These are phyloP conservation scores for Kwoniella dendrophila DNA, from an alignment of 768 basidiomycete genomes.

Conservation along the genomic window DNA sequence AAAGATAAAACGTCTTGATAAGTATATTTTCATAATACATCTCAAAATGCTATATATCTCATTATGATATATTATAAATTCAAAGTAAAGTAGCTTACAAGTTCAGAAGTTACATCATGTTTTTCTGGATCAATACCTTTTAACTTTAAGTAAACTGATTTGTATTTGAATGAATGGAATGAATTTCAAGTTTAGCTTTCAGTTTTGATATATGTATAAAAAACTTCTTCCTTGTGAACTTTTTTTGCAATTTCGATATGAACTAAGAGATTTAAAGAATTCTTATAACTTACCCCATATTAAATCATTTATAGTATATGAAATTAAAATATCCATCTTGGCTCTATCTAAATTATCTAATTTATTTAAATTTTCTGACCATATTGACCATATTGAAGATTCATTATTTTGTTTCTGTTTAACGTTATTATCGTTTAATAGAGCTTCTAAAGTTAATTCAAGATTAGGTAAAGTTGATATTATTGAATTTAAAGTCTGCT, in stretches of 20 bases:
- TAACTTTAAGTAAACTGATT: constrained; percentile 51
- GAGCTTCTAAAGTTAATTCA: not conserved
- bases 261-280: no score
- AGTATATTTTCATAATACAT: not conserved
- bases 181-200: not conserved
- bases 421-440: no score
- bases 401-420: not conserved
- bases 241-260: not conserved
- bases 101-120: constrained; percentile 54
- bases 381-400: constrained; percentile 3
- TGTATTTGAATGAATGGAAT: not conserved
- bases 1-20: not conserved
- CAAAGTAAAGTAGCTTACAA: constrained; percentile 36
- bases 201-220: no score
- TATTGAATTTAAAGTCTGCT: not conserved
- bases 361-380: constrained; percentile 33
- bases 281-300: constrained; percentile 56
- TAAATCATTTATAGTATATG: constrained; percentile 54
- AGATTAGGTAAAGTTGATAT: not conserved
- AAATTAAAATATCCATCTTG: constrained; percentile 53
- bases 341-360: constrained; percentile 43
- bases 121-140: constrained; percentile 51
- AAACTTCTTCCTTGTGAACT: not conserved
- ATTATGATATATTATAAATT: not conserved
- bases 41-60: no score